A percentile compares a stretch with the other conserved stretches of the same genome.
Evolutionary conservation across 345 rosid genomes (phyloP).

Genomic region (Acer yangbiense): DNA sequence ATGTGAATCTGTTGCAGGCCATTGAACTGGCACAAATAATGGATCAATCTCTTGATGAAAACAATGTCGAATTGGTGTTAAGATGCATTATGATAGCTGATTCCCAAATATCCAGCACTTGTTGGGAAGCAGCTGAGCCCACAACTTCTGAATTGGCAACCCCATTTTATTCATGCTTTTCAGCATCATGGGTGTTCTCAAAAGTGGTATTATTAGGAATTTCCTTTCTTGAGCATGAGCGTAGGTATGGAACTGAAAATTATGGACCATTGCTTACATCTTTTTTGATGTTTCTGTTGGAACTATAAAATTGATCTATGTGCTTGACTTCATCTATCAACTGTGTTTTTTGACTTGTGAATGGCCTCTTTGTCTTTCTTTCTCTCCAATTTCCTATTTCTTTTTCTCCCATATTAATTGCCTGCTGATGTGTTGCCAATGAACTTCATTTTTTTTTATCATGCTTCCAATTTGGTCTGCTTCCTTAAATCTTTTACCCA

Average conservation of each 20-base stretch:
- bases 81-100: slow-evolving; percentile 71
- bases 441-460: neutral
- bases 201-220: slow-evolving; percentile 80
- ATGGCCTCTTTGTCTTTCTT: neutral
- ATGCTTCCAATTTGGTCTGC: neutral
- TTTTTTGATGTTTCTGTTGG: neutral
- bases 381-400: neutral
- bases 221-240: slow-evolving; percentile 81
- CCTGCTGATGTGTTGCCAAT: neutral
- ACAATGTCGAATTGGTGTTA: slow-evolving; percentile 47
- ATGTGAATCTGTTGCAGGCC: slow-evolving; percentile 51
- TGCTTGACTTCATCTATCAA: neutral
- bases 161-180: slow-evolving; percentile 50
- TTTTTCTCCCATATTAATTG: neutral
- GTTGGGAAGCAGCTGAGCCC: slow-evolving; percentile 29
- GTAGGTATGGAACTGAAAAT: slow-evolving; percentile 53
- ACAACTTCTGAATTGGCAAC: slow-evolving; percentile 28
- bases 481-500: neutral
- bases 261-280: neutral
- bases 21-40: slow-evolving; percentile 88
- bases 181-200: slow-evolving; percentile 82
- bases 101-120: slow-evolving; percentile 41
- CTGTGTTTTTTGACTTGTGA: neutral
- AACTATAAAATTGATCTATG: neutral
- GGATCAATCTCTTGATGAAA: slow-evolving; percentile 74